Evolutionary conservation across 805 yeast species (phyloP), one percentile per base, ranked within the genome.

Genomic region (Saccharomycopsis olivae): DNA sequence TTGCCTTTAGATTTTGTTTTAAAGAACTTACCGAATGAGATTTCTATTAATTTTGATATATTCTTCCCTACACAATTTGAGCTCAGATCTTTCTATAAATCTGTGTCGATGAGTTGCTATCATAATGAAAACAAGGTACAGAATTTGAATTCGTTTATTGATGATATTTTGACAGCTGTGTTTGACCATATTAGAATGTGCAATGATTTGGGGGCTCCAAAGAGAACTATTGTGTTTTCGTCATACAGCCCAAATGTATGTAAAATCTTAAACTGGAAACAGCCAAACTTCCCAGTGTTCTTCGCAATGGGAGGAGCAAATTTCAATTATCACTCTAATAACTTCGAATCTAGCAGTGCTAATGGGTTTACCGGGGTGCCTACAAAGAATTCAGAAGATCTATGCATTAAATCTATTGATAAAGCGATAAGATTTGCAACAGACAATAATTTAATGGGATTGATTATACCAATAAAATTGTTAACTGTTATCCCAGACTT

Each of bases 211-310:
- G 43, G 51, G 31, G 48, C 52, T 35, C 53, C 57, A 18, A 57
- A 72, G 16, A 65, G 95, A 44, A 76, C 94, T 1, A 62, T 92
- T 32, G 77, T 89, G 8, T 84, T 92, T 58, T 75, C 94, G 10
- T 85, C 96, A 1, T 73, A 82, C 41, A 86, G 87, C 58, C 82
- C 95, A 25, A 73, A 77, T 34, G 85, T 87, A n/a, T 92, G 97
- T 60, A 85, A 95, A 9, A 82, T 86, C 34, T 62, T 92, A 51
- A 92, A 92, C 60, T 92, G 98, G 98, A 92, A 92, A 59, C 98
- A 92, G 60, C 97, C 98, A 11, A 89, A 89, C 57, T 92, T 81
- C 60, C 96, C 98, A 0, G 97, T 92, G 1, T 77, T 92, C 49
- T 82, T 84, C 60, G 74, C 78, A 41, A 73, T 88, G 71, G 78